These are phyloP conservation scores for Wickerhamiella azymoides DNA, from an alignment of 805 yeast species.

Conservation along the genomic window DNA sequence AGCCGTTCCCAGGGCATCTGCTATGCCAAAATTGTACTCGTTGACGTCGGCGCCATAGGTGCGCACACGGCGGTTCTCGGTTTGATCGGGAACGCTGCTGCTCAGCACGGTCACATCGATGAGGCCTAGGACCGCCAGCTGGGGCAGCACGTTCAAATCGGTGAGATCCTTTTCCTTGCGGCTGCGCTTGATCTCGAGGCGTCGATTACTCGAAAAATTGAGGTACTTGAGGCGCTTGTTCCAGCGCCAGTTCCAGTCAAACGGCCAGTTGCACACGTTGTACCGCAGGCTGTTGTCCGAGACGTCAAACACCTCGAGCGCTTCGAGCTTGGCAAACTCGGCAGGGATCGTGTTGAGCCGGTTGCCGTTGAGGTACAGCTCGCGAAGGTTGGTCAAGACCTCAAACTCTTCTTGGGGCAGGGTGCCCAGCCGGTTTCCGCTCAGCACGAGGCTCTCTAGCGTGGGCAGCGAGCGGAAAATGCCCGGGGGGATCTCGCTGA, in stretches of 20 bases:
- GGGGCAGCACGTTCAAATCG: slow-evolving; percentile 59
- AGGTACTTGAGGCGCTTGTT: slow-evolving; percentile 62
- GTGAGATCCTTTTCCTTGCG: slow-evolving; percentile 27
- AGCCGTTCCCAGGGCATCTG: slow-evolving; percentile 67
- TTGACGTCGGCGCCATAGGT: slow-evolving; percentile 74
- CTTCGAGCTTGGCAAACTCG: slow-evolving; percentile 56
- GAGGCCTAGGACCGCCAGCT: slow-evolving; percentile 62
- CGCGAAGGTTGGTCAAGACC: slow-evolving; percentile 39
- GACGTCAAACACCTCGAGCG: slow-evolving; percentile 65
- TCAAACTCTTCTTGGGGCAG: slow-evolving; percentile 81
- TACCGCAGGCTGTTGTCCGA: slow-evolving; percentile 84
- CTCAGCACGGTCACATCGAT: slow-evolving; percentile 93
- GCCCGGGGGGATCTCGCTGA: slow-evolving; percentile 72
- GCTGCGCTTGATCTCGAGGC: slow-evolving; percentile 56
- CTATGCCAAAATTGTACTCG: slow-evolving; percentile 74
- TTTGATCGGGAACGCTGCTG: slow-evolving; percentile 78
- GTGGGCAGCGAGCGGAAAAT: slow-evolving; percentile 41
- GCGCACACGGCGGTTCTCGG: slow-evolving; percentile 68
- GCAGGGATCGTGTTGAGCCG: slow-evolving; percentile 78
- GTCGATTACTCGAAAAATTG: slow-evolving; percentile 83
- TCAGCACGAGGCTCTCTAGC: slow-evolving; percentile 53
- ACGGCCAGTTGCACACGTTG: slow-evolving; percentile 86
- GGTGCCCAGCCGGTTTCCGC: slow-evolving; percentile 70
- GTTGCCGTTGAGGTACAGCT: slow-evolving; percentile 66
- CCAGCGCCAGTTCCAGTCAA: slow-evolving; percentile 96